Evolutionary conservation across 2,329 filamentous ascomycete genomes (phyloP).

Genomic region (Pseudogymnoascus pannorum): DNA sequence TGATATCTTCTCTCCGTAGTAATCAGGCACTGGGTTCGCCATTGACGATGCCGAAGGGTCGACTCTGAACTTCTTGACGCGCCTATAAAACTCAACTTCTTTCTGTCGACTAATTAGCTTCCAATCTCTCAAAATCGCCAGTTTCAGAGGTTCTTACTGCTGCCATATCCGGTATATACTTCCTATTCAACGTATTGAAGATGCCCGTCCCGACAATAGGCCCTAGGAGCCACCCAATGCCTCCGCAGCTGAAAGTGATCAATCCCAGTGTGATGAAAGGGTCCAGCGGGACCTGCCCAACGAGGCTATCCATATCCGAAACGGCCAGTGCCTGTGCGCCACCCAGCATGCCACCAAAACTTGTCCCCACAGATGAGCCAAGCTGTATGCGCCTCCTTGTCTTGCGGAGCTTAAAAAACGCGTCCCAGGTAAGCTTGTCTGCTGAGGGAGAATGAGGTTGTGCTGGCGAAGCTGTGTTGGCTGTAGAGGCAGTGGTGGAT

Average conservation of each 20-base stretch:
- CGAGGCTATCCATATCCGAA: conserved; percentile 63
- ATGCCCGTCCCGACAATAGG: conserved; percentile 72
- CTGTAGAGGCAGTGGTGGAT: conserved; percentile 11
- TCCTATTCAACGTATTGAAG: conserved; percentile 70
- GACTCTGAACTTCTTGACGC: conserved; percentile 86
- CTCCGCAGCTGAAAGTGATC: conserved; percentile 67
- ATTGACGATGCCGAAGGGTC: conserved; percentile 85
- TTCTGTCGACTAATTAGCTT: conserved; percentile 46
- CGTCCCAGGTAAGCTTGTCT: conserved; percentile 66
- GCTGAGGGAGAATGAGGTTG: conserved; percentile 1
- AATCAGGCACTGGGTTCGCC: conserved; percentile 79
- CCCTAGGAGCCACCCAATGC: conserved; percentile 81
- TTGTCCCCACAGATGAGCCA: conserved; percentile 62
- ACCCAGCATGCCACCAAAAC: conserved; percentile 51
- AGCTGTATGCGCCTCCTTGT: conserved; percentile 79
- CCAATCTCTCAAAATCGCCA: not conserved
- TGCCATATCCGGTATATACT: conserved; percentile 64
- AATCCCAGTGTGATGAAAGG: conserved; percentile 79
- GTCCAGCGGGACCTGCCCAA: conserved; percentile 72
- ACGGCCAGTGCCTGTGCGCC: conserved; percentile 62
- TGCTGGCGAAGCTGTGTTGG: conserved; percentile 10
- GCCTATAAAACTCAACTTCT: conserved; percentile 86
- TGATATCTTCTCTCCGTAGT: conserved; percentile 97
- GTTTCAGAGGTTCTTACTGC: conserved; percentile 41
- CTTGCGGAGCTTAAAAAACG: conserved; percentile 84